Conservation (phyloP, 768 basidiomycete genomes). For the Lyophyllum semitale region DNA sequence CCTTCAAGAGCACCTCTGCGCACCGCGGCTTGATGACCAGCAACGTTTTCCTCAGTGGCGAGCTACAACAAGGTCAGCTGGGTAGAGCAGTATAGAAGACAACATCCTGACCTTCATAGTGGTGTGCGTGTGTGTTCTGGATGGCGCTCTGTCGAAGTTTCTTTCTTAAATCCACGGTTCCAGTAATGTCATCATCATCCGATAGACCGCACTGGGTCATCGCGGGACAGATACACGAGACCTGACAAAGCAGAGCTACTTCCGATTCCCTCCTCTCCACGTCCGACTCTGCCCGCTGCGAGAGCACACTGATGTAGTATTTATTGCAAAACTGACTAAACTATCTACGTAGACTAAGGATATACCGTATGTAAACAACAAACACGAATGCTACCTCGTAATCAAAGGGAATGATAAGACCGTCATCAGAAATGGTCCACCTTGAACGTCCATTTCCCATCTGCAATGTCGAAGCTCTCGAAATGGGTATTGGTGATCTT, state of each 20-base stretch:
- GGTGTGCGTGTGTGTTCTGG: conserved; percentile 2
- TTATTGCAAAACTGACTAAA: conserved; percentile 8
- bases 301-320: neutral
- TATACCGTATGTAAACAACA: conserved; percentile 14
- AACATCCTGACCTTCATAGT: conserved; percentile 33
- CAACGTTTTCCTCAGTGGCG: conserved; percentile 45
- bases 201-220: conserved; percentile 14
- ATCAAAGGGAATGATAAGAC: neutral
- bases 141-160: neutral
- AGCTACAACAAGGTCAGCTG: conserved; percentile 21
- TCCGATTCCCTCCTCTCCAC: conserved; percentile 4
- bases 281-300: neutral
- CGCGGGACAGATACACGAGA: conserved; percentile 6
- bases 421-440: conserved; percentile 84
- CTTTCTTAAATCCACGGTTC: conserved; percentile 1
- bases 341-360: conserved; percentile 13
- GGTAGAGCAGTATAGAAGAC: neutral
- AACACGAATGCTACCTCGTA: neutral
- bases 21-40: conserved; percentile 55
- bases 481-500: conserved; percentile 86
- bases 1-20: conserved; percentile 69
- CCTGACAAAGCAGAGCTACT: conserved; percentile 1
- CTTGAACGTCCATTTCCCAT: conserved; percentile 91
- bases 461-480: conserved; percentile 72
- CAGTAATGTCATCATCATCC: conserved; percentile 8